Percentiles rank a stretch among this genome's conserved stretches.
These are phyloP conservation scores for Diaporthe caulivora DNA, from an alignment of 2,329 filamentous ascomycete species.

Conservation along the genomic window DNA sequence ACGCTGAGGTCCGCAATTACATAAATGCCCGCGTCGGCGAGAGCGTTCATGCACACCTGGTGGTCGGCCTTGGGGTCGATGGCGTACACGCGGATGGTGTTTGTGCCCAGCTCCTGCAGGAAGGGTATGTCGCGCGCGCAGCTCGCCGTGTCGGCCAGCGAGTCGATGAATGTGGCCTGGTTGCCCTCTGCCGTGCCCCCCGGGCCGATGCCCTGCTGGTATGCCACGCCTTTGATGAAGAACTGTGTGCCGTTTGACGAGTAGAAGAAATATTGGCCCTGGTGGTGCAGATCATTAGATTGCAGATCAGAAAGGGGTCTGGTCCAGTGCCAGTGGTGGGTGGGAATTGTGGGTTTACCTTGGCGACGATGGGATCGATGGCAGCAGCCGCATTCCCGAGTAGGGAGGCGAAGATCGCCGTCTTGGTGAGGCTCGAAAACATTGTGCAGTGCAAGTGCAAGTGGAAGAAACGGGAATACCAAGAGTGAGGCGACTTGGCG, in stretches of 20 bases:
- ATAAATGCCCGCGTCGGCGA: constrained; percentile 91
- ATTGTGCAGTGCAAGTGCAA: background rate
- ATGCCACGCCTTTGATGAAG: constrained; percentile 93
- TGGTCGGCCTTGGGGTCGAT: constrained; percentile 86
- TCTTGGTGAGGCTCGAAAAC: constrained; percentile 33
- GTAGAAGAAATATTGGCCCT: constrained; percentile 78
- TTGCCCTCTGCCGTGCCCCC: constrained; percentile 57
- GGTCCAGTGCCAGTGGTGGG: constrained; percentile 63
- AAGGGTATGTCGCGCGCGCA: constrained; percentile 91
- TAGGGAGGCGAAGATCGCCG: constrained; percentile 34
- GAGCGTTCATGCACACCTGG: constrained; percentile 83
- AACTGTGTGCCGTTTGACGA: constrained; percentile 73
- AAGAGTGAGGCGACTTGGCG: constrained; percentile 18
- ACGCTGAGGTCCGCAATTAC: constrained; percentile 91
- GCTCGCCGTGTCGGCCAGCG: constrained; percentile 76
- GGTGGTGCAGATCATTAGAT: constrained; percentile 77
- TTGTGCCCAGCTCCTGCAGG: constrained; percentile 83
- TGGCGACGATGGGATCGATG: constrained; percentile 39
- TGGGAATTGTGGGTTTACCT: constrained; percentile 19
- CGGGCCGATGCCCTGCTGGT: constrained; percentile 81
- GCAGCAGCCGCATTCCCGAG: constrained; percentile 33
- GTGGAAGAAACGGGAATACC: background rate
- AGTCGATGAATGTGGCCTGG: constrained; percentile 71
- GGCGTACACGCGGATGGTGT: constrained; percentile 95
- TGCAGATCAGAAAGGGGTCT: constrained; percentile 79